Evolutionary conservation across 2,329 filamentous ascomycete genomes (phyloP).

Genomic region (Phialophora chinensis): DNA sequence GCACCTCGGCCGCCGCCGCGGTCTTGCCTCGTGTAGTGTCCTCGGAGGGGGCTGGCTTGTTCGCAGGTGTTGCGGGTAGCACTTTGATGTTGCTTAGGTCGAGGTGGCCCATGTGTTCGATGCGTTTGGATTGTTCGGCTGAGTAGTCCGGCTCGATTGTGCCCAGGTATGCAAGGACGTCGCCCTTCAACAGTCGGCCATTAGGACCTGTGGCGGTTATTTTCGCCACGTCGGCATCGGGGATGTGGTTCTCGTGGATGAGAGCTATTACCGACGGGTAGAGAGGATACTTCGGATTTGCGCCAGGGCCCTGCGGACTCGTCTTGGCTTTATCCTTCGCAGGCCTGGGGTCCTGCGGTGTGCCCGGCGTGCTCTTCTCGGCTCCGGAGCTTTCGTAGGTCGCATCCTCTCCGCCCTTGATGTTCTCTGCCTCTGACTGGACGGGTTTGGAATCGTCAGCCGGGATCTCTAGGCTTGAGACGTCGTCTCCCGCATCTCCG

Average conservation of each 20-base stretch:
- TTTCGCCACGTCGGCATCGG: conserved; percentile 74
- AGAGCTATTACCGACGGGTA: conserved; percentile 82
- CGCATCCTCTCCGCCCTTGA: conserved; percentile 32
- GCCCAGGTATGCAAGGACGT: conserved; percentile 89
- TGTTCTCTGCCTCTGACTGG: conserved; percentile 36
- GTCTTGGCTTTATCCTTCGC: conserved; percentile 35
- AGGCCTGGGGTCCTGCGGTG: conserved; percentile 34
- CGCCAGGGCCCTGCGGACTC: conserved; percentile 39
- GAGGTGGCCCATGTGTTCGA: conserved; percentile 78
- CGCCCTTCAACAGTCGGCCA: conserved; percentile 90
- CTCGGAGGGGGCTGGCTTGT: background rate
- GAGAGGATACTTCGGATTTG: conserved; percentile 56
- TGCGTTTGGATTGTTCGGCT: conserved; percentile 70
- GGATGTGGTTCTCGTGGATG: conserved; percentile 77
- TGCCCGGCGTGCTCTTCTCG: conserved; percentile 40
- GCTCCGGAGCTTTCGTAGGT: conserved; percentile 31
- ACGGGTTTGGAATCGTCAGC: conserved; percentile 60
- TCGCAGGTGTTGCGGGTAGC: conserved; percentile 52
- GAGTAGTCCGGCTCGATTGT: conserved; percentile 75
- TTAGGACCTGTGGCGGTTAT: conserved; percentile 88
- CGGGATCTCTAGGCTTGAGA: conserved; percentile 75
- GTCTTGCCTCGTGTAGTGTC: conserved; percentile 30
- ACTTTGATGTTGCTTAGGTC: conserved; percentile 96
- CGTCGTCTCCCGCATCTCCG: conserved; percentile 80
- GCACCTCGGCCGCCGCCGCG: conserved; percentile 44